phyloP scores from a whole-genome alignment of 2,329 filamentous ascomycete genomes.

The Neonectria hederae region DNA sequence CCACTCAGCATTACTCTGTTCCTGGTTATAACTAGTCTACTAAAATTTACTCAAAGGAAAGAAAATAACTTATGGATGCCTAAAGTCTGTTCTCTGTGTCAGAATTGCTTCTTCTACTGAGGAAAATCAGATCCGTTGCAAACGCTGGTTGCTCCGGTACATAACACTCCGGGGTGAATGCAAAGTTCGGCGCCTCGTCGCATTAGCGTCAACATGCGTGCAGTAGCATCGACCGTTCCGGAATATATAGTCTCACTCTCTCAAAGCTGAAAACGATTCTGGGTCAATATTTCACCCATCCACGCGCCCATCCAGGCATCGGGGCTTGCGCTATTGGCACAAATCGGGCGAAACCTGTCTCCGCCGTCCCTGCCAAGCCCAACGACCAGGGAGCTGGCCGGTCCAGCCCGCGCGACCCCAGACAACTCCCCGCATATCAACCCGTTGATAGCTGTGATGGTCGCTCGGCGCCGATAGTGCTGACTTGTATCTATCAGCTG shows the following conservation, averaged over 20 bases:
- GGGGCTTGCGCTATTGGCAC: neutral
- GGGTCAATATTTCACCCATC: neutral
- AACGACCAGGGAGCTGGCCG: neutral
- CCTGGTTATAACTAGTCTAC: no score
- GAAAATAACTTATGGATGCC: neutral
- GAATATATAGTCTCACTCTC: neutral
- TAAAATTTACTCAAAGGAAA: neutral
- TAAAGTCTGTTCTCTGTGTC: no score
- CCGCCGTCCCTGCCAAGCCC: neutral
- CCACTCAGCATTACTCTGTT: no score
- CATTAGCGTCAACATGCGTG: no score
- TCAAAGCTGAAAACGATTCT: neutral
- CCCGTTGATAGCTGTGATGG: neutral
- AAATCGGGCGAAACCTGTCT: neutral
- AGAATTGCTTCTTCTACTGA: no score
- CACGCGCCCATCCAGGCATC: neutral
- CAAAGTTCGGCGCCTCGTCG: no score
- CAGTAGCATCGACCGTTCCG: neutral
- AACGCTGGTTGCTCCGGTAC: neutral
- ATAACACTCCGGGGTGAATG: no score
- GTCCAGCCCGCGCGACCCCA: constrained; percentile 8
- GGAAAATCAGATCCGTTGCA: neutral
- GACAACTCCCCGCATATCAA: constrained; percentile 6
- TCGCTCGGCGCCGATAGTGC: neutral
- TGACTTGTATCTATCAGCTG: neutral